A percentile compares a stretch with the other conserved stretches of the same genome.
phyloP scores from a whole-genome alignment of 2,329 filamentous ascomycete genomes.

The Arthrobotrys musiformis region DNA sequence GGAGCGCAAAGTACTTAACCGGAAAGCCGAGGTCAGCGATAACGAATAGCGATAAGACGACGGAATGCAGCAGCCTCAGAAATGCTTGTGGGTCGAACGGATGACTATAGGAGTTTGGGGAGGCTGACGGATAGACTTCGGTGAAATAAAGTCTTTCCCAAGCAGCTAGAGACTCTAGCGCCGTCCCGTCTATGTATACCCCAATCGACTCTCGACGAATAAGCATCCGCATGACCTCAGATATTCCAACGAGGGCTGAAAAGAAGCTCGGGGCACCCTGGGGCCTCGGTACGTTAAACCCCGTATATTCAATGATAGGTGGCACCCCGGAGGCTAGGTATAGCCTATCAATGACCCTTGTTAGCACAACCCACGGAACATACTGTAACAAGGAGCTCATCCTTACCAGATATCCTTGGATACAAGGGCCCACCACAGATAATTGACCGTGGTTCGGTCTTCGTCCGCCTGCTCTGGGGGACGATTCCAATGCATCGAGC shows the following conservation, averaged over 20 bases:
- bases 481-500: constrained; percentile 57
- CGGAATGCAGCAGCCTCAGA: constrained; percentile 52
- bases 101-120: neutral
- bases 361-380: neutral
- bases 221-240: constrained; percentile 57
- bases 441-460: constrained; percentile 49
- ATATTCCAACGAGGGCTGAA: constrained; percentile 53
- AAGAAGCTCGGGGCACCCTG: constrained; percentile 37
- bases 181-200: constrained; percentile 24
- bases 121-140: constrained; percentile 24
- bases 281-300: constrained; percentile 56
- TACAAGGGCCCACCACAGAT: constrained; percentile 58
- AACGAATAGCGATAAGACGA: constrained; percentile 52
- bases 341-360: constrained; percentile 41
- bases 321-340: constrained; percentile 58
- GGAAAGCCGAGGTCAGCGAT: constrained; percentile 34
- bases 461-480: constrained; percentile 47
- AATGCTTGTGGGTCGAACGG: constrained; percentile 51
- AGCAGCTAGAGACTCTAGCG: constrained; percentile 36
- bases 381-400: neutral
- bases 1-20: constrained; percentile 16
- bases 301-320: constrained; percentile 57
- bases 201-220: constrained; percentile 55
- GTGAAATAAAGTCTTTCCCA: constrained; percentile 52
- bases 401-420: constrained; percentile 57